Evolutionary conservation across 2,329 filamentous ascomycete genomes (phyloP), one percentile per base, ranked within the genome.

Genomic region (Arthrocladium fulminans): DNA sequence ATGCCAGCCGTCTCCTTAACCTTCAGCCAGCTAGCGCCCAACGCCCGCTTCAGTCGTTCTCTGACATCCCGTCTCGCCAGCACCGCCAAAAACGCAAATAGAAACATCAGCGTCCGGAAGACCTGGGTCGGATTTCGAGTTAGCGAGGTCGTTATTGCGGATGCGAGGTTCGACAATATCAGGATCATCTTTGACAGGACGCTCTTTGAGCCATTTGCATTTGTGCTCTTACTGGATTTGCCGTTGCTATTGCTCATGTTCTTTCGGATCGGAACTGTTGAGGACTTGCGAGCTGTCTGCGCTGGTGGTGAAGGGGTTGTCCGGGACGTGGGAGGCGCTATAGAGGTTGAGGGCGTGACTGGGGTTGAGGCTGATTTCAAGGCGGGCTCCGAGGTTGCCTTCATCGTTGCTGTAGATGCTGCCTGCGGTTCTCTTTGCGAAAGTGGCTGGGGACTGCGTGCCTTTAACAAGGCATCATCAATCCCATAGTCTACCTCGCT

Each of bases 1-100:
- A 97, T 97, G 1, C 89, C 89, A 3, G 90, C 83, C 0, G 92
- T 97, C 39, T 81, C 76, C 63, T 79, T 81, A 34, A 95, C 71
- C 69, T 94, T 96, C 47, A 79, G 77, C 88, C 88, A 94, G 8
- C 80, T 81, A 23, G 76, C 72, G 32, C 76, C 77, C 37, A 94
- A 62, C 30, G 88, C 71, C 48, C 81, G 75, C 62, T 81, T 76
- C 29, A 96, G 66, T 55, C 84, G 77, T 56, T 94, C 81, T 34
- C 89, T 78, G 12, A 94, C 71, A 61, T 84, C 83, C 59, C 79
- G 76, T 59, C 86, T 77, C 50, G 86, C 84, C 51, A 96, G 72
- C 54, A 92, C 79, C 54, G 90, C 67, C 24, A 94, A 61, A 52
- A 98, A 74, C 2, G 86, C 86, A 30, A 89, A 68, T 20, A 96